Conservation (phyloP, 2,329 filamentous ascomycete genomes). For the Shiraia sp. region DNA sequence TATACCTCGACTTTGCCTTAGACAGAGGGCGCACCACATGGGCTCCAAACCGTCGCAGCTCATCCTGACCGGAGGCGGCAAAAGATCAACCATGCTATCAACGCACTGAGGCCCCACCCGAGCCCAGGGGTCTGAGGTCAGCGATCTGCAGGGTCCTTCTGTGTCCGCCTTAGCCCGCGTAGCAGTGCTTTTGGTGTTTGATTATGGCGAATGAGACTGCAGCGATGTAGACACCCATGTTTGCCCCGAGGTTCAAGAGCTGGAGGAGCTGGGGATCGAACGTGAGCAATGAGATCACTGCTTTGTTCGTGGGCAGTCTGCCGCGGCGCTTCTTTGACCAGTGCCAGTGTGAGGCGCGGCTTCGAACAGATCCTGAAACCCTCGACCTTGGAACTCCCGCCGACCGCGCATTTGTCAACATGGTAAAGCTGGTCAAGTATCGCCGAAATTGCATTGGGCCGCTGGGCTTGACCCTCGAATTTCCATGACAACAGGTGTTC, state of each 20-base stretch:
- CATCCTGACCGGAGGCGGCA: slow-evolving; percentile 22
- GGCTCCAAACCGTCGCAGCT: slow-evolving; percentile 1
- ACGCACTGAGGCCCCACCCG: slow-evolving; percentile 21
- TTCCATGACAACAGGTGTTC: neutral
- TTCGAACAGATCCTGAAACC: too few relatives aligned
- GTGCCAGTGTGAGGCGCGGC: neutral
- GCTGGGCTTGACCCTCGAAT: neutral
- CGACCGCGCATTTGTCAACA: neutral
- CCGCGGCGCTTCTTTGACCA: slow-evolving; percentile 5
- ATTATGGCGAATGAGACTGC: slow-evolving; percentile 10
- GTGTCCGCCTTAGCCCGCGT: slow-evolving; percentile 1
- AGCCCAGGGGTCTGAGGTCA: slow-evolving; percentile 22
- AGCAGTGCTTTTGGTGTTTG: neutral
- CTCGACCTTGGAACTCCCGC: too few relatives aligned
- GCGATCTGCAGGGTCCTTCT: slow-evolving; percentile 41
- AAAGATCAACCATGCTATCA: slow-evolving; percentile 28
- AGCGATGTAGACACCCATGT: slow-evolving; percentile 15
- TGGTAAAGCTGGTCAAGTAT: slow-evolving; percentile 1
- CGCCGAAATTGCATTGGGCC: neutral
- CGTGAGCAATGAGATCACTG: neutral
- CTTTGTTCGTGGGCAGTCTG: slow-evolving; percentile 1
- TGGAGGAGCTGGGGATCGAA: slow-evolving; percentile 9
- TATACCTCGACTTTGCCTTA: slow-evolving; percentile 26
- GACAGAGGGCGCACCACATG: slow-evolving; percentile 9
- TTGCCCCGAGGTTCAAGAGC: slow-evolving; percentile 2